These are phyloP conservation scores for Incumbomyces delicatus DNA, from an alignment of 2,329 filamentous ascomycete genomes.

Conservation along the genomic window DNA sequence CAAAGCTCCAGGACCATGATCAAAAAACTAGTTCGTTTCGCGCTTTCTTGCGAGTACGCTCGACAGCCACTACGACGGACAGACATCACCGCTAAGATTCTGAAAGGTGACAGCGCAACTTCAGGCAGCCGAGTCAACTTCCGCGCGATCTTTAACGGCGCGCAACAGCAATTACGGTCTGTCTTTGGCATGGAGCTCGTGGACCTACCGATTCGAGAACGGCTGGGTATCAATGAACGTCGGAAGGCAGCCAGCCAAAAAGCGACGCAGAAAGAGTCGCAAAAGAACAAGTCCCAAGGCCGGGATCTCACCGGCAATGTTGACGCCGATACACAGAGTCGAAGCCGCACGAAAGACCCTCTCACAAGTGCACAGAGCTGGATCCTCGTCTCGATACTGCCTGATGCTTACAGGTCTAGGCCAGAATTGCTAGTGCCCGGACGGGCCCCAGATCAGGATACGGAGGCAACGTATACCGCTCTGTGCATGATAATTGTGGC, in stretches of 20 bases:
- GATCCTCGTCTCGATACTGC: constrained; percentile 66
- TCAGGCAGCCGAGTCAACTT: constrained; percentile 53
- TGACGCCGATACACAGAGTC: not conserved
- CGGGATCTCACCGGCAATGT: not conserved
- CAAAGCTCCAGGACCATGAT: constrained; percentile 36
- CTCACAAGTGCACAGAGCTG: constrained; percentile 54
- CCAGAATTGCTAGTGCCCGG: constrained; percentile 60
- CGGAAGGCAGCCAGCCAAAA: constrained; percentile 15
- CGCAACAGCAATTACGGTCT: constrained; percentile 59
- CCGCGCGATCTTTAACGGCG: constrained; percentile 63
- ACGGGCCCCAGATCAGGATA: constrained; percentile 51
- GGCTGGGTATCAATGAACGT: constrained; percentile 55
- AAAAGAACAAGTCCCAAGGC: constrained; percentile 39
- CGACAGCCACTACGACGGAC: constrained; percentile 47
- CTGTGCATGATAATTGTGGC: constrained; percentile 73
- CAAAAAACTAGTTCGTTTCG: constrained; percentile 54
- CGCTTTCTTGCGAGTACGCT: constrained; percentile 51
- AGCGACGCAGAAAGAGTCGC: constrained; percentile 46
- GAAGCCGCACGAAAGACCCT: constrained; percentile 34
- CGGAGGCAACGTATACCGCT: constrained; percentile 70
- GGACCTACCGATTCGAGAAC: constrained; percentile 73
- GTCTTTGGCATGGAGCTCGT: constrained; percentile 89
- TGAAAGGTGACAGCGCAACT: constrained; percentile 41
- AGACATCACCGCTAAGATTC: constrained; percentile 55
- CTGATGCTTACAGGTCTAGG: constrained; percentile 51